Base-by-base conservation (phyloP, 768 basidiomycete species). In the Tephrocybe sp. region DNA sequence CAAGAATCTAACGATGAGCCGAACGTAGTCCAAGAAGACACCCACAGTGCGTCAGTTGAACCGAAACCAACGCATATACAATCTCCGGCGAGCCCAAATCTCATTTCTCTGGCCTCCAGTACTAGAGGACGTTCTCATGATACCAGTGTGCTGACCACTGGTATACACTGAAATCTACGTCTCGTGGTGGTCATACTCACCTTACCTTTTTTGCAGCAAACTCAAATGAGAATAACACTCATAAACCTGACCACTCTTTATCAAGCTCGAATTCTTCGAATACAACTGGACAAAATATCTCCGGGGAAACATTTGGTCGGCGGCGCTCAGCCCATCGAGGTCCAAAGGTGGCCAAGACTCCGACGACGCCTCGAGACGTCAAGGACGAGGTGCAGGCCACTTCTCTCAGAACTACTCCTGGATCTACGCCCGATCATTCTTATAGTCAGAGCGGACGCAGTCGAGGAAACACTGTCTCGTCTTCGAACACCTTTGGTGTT, bases 401-500 rank as follows among this genome's bases (percentile, higher is more conserved):
- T 30, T 51, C 51, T 21, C 43, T 48, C 5, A 48, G 32, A 26
- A 51, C 50, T 11, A 59, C 54, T 21, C 48, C 56, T 43, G 46
- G 37, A 2, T 58, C 58, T 3, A 38, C 24, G 33, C 61, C 60
- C 4, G 49, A 50, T 45, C 39, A 30, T 14, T 59, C 62, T 9
- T 47, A 51, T 26, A 43, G 41, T 32, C 51, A 51, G 21, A 43
- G 41, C 30, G 47, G 41, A 17, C 56, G 53, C 12, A 57, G 52
- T 23, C 52, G 50, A 37, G 50, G 57, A 44, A 57, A 50, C 38
- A 55, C 57, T 34, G 54, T 57, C 25, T 65, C 68, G 24, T 69
- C 69, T 21, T 64, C 66, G 18, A 58, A 69, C 58, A 71, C 67
- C 25, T 68, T 71, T 45, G 70, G 70, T 15, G 63, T 58, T 50